Base-by-base conservation (phyloP, 305 asterid species). In the Fraxinus baroniana region DNA sequence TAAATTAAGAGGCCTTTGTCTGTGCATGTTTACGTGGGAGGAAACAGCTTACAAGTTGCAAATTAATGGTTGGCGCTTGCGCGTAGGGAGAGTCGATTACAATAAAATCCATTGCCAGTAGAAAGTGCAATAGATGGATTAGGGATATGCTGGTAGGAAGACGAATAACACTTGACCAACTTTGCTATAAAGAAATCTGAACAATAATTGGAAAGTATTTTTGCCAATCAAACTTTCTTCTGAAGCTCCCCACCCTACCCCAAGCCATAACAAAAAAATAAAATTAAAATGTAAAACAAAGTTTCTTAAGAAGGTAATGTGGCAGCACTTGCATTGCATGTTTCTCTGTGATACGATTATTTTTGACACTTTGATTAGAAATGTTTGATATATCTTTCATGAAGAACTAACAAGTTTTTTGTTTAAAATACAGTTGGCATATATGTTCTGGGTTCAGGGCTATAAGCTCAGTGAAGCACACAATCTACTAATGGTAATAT, bases 361-460 rank as follows among this genome's bases (percentile, higher is more conserved):
- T 80, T 44, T 71, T 76, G 78, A 49, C 74, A 73, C 49, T 74
- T 68, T 46, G 77, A 20, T 72, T 68, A 44, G 73, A 44, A 73
- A 32, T 55, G 17, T 84, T 55, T 24, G 72, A 52, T 52, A 35
- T 68, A 37, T 39, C 46, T 78, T 83, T 30, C 17, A 30, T 32
- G 73, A 76, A 24, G 60, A 82, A n/a, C 49, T 85, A 76, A 83
- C 74, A 2, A 8, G 2, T 33, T 77, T 78, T 55, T 64, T 30
- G 64, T 86, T 79, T 72, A 80, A 85, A 80, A 79, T 91, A 82
- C 92, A 96, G 99, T 82, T 96, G 88, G 95, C 98, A 66, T 94
- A 94, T 90, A 96, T 96, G 99, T 94, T 91, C 86, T 96, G 99
- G 98, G 79, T 91, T 86, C 98, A 85, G 87, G 98, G 97, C 78